A percentile compares a stretch with the other conserved stretches of the same genome.
Evolutionary conservation across 2,329 filamentous ascomycete species (phyloP).

Genomic region (Graphilbum ipis-grandicollis): DNA sequence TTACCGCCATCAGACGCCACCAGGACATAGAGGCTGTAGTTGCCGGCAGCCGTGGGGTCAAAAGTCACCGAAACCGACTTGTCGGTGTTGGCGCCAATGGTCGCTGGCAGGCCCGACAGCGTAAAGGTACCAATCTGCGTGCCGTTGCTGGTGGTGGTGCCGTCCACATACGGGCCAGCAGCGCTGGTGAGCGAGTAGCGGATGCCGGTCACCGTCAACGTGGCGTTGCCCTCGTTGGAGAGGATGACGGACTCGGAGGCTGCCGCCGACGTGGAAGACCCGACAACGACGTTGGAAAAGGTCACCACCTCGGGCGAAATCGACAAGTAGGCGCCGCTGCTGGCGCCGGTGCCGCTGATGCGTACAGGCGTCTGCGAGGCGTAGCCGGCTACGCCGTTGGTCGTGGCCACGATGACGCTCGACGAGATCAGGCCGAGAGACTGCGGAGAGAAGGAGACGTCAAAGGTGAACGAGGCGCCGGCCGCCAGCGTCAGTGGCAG

Average conservation of each 20-base stretch:
- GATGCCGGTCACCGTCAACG: slow-evolving; percentile 25
- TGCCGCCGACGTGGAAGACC: slow-evolving; percentile 18
- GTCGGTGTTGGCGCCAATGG: slow-evolving; percentile 21
- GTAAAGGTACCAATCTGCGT: slow-evolving; percentile 29
- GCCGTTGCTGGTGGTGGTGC: slow-evolving; percentile 13
- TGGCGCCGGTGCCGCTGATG: slow-evolving; percentile 30
- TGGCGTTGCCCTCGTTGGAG: slow-evolving; percentile 29
- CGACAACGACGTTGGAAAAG: slow-evolving; percentile 31
- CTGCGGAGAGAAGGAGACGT: slow-evolving; percentile 25
- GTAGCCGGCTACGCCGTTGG: slow-evolving; percentile 26
- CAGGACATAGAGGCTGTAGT: slow-evolving; percentile 29
- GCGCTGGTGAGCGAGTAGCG: slow-evolving; percentile 24
- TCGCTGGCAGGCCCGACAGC: slow-evolving; percentile 26
- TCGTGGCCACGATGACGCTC: slow-evolving; percentile 28
- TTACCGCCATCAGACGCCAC: slow-evolving; percentile 31
- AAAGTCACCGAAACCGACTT: slow-evolving; percentile 28
- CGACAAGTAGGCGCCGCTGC: slow-evolving; percentile 24
- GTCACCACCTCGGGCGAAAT: slow-evolving; percentile 29
- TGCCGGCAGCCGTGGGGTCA: slow-evolving; percentile 25
- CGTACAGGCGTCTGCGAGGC: slow-evolving; percentile 26
- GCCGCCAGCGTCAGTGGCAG: slow-evolving; percentile 16
- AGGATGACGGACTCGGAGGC: slow-evolving; percentile 26
- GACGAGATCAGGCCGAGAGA: slow-evolving; percentile 29
- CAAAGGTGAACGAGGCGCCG: slow-evolving; percentile 24
- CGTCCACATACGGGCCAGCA: slow-evolving; percentile 24